These are phyloP conservation scores for Phialocephala subalpina DNA, from an alignment of 2,329 filamentous ascomycete genomes.

Conservation along the genomic window DNA sequence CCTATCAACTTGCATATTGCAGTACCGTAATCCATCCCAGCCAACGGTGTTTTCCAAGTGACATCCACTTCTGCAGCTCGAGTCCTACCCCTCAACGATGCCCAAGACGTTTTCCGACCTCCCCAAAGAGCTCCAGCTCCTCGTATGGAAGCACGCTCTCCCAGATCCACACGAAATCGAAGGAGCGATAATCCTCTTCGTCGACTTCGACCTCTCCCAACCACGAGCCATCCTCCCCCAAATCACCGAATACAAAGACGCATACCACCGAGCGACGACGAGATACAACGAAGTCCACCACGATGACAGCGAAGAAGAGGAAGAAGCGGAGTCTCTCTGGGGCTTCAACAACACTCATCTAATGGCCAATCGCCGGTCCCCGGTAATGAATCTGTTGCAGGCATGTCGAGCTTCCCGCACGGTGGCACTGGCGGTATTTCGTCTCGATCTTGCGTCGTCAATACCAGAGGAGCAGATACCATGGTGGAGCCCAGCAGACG, in stretches of 20 bases:
- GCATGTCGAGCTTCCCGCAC: neutral
- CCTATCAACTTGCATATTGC: too few species aligned
- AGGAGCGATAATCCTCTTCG: neutral
- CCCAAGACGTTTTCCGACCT: neutral
- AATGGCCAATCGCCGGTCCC: neutral
- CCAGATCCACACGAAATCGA: neutral
- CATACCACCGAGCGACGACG: neutral
- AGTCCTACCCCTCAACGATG: too few species aligned
- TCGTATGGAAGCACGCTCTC: neutral
- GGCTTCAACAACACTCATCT: neutral
- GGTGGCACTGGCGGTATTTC: neutral
- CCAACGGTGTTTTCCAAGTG: too few species aligned
- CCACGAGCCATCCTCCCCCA: neutral
- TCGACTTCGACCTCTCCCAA: neutral
- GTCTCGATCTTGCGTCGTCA: neutral
- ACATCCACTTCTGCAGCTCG: too few species aligned
- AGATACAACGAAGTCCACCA: neutral
- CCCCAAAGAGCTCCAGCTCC: neutral
- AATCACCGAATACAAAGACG: constrained; percentile 2
- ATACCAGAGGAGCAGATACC: neutral
- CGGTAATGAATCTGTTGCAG: neutral
- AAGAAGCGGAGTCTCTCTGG: neutral
- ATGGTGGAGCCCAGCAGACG: neutral
- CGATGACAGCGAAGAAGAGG: neutral
- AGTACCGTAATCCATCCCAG: too few species aligned